These are phyloP conservation scores for Codiaeum variegatum DNA, from an alignment of 441 rosid genomes.

Conservation along the genomic window DNA sequence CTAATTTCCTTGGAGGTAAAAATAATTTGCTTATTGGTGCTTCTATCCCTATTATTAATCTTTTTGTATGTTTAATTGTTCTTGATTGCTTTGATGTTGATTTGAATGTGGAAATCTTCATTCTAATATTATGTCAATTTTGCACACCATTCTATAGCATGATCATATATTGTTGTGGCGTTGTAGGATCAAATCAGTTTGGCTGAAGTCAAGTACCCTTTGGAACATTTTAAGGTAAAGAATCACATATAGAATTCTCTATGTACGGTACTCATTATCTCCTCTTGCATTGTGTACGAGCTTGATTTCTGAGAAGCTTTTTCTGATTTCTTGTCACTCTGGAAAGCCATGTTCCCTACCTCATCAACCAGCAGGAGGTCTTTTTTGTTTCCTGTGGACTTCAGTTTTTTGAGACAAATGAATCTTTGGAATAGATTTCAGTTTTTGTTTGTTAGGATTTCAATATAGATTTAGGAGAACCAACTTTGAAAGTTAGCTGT, in stretches of 20 bases:
- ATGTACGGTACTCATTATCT: neutral
- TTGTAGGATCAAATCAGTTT: constrained; percentile 88
- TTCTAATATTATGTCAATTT: constrained; percentile 3
- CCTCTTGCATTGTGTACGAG: neutral
- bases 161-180: constrained; percentile 14
- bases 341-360: neutral
- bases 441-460: no score
- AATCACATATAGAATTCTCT: constrained; percentile 7
- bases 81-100: neutral
- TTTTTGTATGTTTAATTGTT: neutral
- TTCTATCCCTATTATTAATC: neutral
- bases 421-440: neutral
- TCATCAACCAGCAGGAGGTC: neutral
- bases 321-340: neutral
- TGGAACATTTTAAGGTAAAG: constrained; percentile 82
- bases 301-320: neutral
- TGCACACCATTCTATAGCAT: neutral
- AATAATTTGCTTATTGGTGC: neutral
- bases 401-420: neutral
- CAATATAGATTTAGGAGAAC: no score
- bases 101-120: neutral
- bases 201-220: constrained; percentile 81
- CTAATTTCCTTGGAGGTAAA: neutral
- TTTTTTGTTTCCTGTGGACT: neutral
- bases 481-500: no score